Conservation (phyloP, 2,329 filamentous ascomycete genomes). For the Metarhizium rileyi region DNA sequence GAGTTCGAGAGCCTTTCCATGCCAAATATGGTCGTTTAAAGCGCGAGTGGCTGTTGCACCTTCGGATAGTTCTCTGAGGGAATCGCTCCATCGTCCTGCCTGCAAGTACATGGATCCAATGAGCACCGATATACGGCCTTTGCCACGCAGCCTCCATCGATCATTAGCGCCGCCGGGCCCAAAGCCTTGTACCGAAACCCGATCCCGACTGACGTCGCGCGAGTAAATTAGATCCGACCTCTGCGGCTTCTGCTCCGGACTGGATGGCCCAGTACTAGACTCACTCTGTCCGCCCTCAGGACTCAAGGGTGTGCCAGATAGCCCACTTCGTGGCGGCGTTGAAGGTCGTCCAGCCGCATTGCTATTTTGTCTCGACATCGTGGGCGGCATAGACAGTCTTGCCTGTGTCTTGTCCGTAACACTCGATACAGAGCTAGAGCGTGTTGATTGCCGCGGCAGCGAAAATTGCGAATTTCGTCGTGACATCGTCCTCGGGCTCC, state of each 20-base stretch:
- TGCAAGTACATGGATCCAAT: slow-evolving; percentile 81
- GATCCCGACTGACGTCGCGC: slow-evolving; percentile 42
- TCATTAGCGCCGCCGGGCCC: slow-evolving; percentile 63
- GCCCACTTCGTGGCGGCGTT: slow-evolving; percentile 38
- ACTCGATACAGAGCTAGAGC: slow-evolving; percentile 45
- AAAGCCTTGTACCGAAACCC: slow-evolving; percentile 61
- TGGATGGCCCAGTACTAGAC: slow-evolving; percentile 25
- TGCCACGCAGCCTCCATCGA: slow-evolving; percentile 69
- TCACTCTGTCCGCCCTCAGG: slow-evolving; percentile 36
- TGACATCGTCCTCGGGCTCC: slow-evolving; percentile 23
- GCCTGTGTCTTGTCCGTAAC: slow-evolving; percentile 48
- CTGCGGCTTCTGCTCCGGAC: slow-evolving; percentile 29
- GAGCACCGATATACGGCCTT: slow-evolving; percentile 67
- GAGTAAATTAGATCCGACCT: slow-evolving; percentile 32
- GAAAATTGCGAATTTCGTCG: slow-evolving; percentile 49
- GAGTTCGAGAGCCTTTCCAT: slow-evolving; percentile 87
- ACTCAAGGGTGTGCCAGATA: slow-evolving; percentile 38
- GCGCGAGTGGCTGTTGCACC: slow-evolving; percentile 67
- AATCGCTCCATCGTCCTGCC: slow-evolving; percentile 83
- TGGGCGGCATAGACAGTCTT: slow-evolving; percentile 77
- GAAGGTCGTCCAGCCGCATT: slow-evolving; percentile 39
- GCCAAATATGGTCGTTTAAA: slow-evolving; percentile 90
- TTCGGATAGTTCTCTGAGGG: slow-evolving; percentile 72
- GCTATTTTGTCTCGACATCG: slow-evolving; percentile 32
- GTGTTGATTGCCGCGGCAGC: slow-evolving; percentile 28